These are phyloP conservation scores for Trifolium pratense DNA, from an alignment of 306 rosid species.

Conservation along the genomic window DNA sequence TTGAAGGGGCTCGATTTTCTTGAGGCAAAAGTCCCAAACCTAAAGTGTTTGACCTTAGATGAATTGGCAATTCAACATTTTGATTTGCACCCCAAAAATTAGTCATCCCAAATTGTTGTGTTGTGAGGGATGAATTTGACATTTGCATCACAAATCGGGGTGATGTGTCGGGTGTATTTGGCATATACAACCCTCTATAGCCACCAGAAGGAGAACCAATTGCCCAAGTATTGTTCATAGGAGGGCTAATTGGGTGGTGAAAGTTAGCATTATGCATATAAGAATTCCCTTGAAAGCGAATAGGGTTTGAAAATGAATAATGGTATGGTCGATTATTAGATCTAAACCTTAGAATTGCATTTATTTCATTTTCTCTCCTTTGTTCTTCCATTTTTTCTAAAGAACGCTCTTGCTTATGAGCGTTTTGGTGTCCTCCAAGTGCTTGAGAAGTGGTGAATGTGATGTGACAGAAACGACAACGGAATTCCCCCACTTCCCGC, in stretches of 20 bases:
- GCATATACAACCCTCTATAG: background rate
- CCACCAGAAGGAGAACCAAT: background rate
- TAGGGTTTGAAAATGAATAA: background rate
- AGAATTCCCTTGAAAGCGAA: background rate
- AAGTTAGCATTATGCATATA: background rate
- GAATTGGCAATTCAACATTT: background rate
- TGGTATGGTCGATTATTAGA: background rate
- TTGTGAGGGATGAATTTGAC: background rate
- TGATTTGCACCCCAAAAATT: background rate
- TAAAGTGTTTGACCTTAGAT: background rate
- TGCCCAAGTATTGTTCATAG: background rate
- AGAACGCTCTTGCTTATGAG: constrained; percentile 64
- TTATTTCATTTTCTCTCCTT: background rate
- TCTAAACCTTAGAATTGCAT: background rate
- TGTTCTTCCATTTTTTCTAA: constrained; percentile 2
- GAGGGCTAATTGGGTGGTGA: background rate
- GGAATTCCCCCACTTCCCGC: background rate
- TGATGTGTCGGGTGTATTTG: background rate
- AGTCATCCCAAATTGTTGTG: background rate
- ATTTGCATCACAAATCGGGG: background rate
- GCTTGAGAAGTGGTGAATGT: constrained; percentile 63
- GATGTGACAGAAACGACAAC: constrained; percentile 1
- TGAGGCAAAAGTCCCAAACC: background rate
- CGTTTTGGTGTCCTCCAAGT: constrained; percentile 80
- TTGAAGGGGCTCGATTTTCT: background rate